phyloP scores from a whole-genome alignment of 495 filamentous ascomycete species.

The Hypoxylon fragiforme region DNA sequence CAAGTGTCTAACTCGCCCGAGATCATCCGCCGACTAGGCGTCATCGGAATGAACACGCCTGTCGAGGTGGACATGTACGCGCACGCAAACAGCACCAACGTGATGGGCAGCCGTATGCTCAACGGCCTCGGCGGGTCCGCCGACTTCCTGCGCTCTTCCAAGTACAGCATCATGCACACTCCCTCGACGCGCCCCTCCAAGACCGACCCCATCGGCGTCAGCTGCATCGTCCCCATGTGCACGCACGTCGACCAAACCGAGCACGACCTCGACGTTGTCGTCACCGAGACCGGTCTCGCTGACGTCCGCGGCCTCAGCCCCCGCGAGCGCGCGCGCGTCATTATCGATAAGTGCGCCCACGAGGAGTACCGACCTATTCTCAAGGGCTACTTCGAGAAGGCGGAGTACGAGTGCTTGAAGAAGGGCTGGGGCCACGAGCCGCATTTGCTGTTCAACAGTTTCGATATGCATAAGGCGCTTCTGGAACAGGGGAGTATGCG shows the following conservation, averaged over 20 bases:
- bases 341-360: conserved; percentile 88
- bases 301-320: conserved; percentile 84
- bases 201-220: conserved; percentile 79
- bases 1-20: conserved; percentile 92
- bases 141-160: conserved; percentile 81
- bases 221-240: conserved; percentile 89
- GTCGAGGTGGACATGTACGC: conserved; percentile 95
- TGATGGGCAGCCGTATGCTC: conserved; percentile 89
- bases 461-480: conserved; percentile 88
- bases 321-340: conserved; percentile 78
- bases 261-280: conserved; percentile 84
- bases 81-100: conserved; percentile 88
- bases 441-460: conserved; percentile 78
- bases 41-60: conserved; percentile 95
- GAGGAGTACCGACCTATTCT: conserved; percentile 84
- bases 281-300: conserved; percentile 85
- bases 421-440: conserved; percentile 93
- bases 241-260: conserved; percentile 94
- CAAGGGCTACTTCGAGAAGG: conserved; percentile 80
- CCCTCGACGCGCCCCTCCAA: conserved; percentile 78
- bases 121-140: conserved; percentile 89
- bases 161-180: conserved; percentile 95
- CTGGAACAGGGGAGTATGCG: conserved; percentile 84
- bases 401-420: conserved; percentile 82
- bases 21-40: conserved; percentile 85